Evolutionary conservation across 2,329 filamentous ascomycete species (phyloP).

Genomic region (Shiraia sp.): DNA sequence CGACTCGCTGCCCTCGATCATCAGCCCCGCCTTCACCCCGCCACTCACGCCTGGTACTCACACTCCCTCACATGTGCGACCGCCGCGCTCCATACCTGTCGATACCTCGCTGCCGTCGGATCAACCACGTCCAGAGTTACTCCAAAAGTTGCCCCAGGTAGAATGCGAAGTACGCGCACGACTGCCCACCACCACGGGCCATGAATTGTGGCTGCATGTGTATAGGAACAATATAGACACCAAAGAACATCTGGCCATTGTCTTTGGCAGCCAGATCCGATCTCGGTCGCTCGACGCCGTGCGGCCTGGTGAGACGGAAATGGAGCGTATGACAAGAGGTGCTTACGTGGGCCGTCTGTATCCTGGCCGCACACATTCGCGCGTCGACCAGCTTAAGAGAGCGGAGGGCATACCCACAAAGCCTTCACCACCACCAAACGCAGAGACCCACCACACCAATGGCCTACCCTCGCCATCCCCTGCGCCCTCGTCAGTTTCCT

Average conservation of each 20-base stretch:
- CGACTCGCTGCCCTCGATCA: slow-evolving; percentile 46
- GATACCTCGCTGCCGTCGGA: slow-evolving; percentile 38
- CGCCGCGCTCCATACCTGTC: slow-evolving; percentile 49
- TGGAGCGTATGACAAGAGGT: slow-evolving; percentile 90
- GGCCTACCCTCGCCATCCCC: slow-evolving; percentile 22
- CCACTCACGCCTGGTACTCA: slow-evolving; percentile 40
- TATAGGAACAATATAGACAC: slow-evolving; percentile 92
- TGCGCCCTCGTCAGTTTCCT: no score
- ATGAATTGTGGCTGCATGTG: slow-evolving; percentile 95
- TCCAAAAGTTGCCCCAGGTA: slow-evolving; percentile 79
- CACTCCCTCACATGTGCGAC: slow-evolving; percentile 40
- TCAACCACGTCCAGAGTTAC: slow-evolving; percentile 68
- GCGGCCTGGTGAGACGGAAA: slow-evolving; percentile 77
- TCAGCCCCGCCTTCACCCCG: slow-evolving; percentile 53
- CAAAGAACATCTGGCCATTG: slow-evolving; percentile 96
- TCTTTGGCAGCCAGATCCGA: slow-evolving; percentile 87
- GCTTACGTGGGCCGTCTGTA: slow-evolving; percentile 88
- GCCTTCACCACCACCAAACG: slow-evolving; percentile 9
- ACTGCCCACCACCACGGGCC: slow-evolving; percentile 87
- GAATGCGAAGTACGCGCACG: slow-evolving; percentile 91
- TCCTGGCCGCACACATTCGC: slow-evolving; percentile 79
- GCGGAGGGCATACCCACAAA: slow-evolving; percentile 39
- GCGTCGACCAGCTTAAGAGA: slow-evolving; percentile 58
- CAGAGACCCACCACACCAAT: slow-evolving; percentile 9
- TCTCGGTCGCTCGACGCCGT: slow-evolving; percentile 70